Evolutionary conservation across 2,329 filamentous ascomycete species (phyloP).

Genomic region (Cladobotryum protrusum): DNA sequence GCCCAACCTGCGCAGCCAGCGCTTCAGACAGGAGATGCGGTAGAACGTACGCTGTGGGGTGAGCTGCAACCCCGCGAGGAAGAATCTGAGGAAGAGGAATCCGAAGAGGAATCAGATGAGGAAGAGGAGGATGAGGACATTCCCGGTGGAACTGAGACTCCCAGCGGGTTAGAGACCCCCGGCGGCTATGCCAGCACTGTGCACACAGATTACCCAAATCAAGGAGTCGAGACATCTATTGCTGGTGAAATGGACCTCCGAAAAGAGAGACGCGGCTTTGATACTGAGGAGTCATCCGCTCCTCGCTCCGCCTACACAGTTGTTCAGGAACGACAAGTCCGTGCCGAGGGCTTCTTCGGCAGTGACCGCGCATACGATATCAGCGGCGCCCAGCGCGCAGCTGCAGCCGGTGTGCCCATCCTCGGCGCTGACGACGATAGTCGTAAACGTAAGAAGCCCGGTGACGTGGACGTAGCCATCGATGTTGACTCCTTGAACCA

Average conservation of each 20-base stretch:
- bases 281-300: constrained; percentile 73
- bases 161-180: constrained; percentile 72
- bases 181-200: constrained; percentile 74
- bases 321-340: constrained; percentile 79
- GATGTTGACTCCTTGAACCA: constrained; percentile 74
- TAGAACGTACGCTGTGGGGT: constrained; percentile 88
- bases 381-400: constrained; percentile 41
- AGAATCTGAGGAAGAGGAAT: constrained; percentile 65
- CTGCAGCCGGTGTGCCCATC: constrained; percentile 50
- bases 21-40: constrained; percentile 57
- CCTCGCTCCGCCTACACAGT: constrained; percentile 83
- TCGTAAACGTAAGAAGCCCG: constrained; percentile 89
- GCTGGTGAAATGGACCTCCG: constrained; percentile 86
- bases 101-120: constrained; percentile 71
- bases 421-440: constrained; percentile 73
- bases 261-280: constrained; percentile 73
- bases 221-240: constrained; percentile 65
- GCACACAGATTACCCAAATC: constrained; percentile 66
- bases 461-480: constrained; percentile 88
- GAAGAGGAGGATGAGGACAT: constrained; percentile 58
- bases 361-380: constrained; percentile 92
- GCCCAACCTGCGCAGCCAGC: constrained; percentile 33
- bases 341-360: constrained; percentile 90
- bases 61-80: constrained; percentile 78
- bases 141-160: constrained; percentile 63